phyloP scores from a whole-genome alignment of 2,329 filamentous ascomycete genomes.

The Xylaria sp. region DNA sequence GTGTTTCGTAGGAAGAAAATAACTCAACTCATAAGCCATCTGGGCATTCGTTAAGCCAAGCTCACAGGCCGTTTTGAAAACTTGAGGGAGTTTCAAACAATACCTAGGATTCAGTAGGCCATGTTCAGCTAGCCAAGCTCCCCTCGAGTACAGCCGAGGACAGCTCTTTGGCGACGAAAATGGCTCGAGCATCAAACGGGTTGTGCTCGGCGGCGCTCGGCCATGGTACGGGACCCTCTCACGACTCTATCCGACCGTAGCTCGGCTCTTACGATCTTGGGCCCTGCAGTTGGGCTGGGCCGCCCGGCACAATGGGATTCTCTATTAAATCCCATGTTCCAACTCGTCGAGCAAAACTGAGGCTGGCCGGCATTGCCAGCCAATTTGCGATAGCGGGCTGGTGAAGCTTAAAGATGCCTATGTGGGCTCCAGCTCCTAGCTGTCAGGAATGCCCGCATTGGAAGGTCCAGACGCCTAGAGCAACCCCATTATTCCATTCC shows the following conservation, averaged over 20 bases:
- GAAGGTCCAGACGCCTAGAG: conserved; percentile 19
- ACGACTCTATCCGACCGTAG: conserved; percentile 37
- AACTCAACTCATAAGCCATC: conserved; percentile 25
- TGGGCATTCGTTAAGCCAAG: conserved; percentile 19
- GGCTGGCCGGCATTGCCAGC: background rate
- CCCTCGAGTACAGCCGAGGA: conserved; percentile 28
- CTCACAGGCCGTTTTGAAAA: conserved; percentile 8
- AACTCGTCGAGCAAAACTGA: conserved; percentile 5
- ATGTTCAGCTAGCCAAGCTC: conserved; percentile 28
- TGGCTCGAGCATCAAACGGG: conserved; percentile 34
- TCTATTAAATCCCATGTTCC: conserved; percentile 4
- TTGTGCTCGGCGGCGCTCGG: too few species aligned
- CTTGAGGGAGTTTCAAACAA: conserved; percentile 15
- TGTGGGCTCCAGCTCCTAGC: background rate
- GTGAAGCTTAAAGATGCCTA: background rate
- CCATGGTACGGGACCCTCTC: conserved; percentile 26
- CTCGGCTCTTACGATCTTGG: conserved; percentile 31
- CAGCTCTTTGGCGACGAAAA: conserved; percentile 35
- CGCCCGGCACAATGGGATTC: conserved; percentile 7
- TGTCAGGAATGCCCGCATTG: conserved; percentile 13
- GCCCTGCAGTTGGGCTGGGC: conserved; percentile 7
- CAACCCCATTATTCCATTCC: conserved; percentile 11
- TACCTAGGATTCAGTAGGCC: background rate
- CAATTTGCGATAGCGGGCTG: background rate
- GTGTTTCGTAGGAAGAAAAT: conserved; percentile 24